Percentiles rank a stretch among this genome's conserved stretches.
Conservation (phyloP, 495 filamentous ascomycete genomes). For the Baudoinia panamericana region DNA sequence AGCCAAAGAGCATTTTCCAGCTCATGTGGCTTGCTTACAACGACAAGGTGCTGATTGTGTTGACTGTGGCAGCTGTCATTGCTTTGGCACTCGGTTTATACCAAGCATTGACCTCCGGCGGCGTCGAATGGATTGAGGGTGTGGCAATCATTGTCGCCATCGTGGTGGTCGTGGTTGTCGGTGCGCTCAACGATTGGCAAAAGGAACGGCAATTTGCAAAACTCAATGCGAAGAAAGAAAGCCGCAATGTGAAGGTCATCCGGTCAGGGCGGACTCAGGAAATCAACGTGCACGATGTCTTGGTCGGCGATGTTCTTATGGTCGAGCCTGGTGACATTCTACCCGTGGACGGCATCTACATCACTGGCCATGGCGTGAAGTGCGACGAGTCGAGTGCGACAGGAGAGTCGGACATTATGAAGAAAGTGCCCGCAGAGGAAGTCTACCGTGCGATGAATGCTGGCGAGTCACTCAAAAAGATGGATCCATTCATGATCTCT, state of each 20-base stretch:
- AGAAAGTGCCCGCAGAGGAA: slow-evolving; percentile 54
- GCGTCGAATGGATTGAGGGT: slow-evolving; percentile 36
- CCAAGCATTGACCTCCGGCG: slow-evolving; percentile 39
- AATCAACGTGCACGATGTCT: slow-evolving; percentile 67
- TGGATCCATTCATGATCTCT: slow-evolving; percentile 90
- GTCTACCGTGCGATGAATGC: slow-evolving; percentile 70
- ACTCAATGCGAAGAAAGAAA: slow-evolving; percentile 36
- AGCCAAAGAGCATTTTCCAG: slow-evolving; percentile 55
- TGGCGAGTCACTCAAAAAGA: slow-evolving; percentile 59
- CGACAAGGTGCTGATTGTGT: slow-evolving; percentile 68
- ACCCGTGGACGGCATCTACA: slow-evolving; percentile 29
- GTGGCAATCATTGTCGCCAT: slow-evolving; percentile 38
- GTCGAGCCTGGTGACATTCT: slow-evolving; percentile 83
- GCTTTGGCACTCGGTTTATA: slow-evolving; percentile 74
- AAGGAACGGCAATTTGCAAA: slow-evolving; percentile 37
- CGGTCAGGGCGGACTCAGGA: slow-evolving; percentile 63
- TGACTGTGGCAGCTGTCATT: slow-evolving; percentile 65
- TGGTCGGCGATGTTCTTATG: slow-evolving; percentile 73
- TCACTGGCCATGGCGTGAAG: slow-evolving; percentile 40
- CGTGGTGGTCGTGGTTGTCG: slow-evolving; percentile 33
- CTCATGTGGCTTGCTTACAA: slow-evolving; percentile 75
- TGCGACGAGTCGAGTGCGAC: slow-evolving; percentile 59
- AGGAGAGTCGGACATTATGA: slow-evolving; percentile 56
- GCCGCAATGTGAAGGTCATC: slow-evolving; percentile 55
- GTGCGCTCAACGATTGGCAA: slow-evolving; percentile 35